Conservation (phyloP, 305 asterid genomes). For the Rubia peregrina region DNA sequence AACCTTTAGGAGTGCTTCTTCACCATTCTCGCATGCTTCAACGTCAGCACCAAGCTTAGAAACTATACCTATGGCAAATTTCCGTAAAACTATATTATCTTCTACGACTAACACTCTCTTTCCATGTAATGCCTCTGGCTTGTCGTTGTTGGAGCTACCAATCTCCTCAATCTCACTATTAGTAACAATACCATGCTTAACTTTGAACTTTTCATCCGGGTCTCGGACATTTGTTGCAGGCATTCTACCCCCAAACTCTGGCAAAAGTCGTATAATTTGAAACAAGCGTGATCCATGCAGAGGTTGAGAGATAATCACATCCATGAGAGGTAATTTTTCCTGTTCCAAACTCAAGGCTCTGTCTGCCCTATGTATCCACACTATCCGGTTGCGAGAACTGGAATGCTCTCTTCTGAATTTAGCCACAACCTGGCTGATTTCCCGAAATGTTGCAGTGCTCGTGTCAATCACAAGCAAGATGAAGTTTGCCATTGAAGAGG, state of each 20-base stretch:
- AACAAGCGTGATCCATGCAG: constrained; percentile 28
- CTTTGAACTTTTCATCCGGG: neutral
- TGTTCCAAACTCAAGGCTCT: constrained; percentile 23
- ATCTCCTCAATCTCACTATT: neutral
- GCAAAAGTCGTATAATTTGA: constrained; percentile 28
- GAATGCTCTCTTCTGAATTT: constrained; percentile 23
- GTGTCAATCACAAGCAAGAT: constrained; percentile 28
- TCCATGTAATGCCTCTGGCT: neutral
- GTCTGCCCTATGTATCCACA: constrained; percentile 24
- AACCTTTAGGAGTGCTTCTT: constrained; percentile 23
- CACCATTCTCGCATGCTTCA: constrained; percentile 20
- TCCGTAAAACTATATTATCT: constrained; percentile 13
- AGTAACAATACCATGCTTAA: neutral
- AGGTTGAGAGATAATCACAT: constrained; percentile 30
- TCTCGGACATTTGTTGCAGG: constrained; percentile 11
- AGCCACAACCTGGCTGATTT: constrained; percentile 19
- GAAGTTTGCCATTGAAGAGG: constrained; percentile 2
- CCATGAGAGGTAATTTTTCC: constrained; percentile 19
- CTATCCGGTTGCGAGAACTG: constrained; percentile 12
- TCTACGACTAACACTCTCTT: constrained; percentile 5
- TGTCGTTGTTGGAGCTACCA: neutral
- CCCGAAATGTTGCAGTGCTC: constrained; percentile 20
- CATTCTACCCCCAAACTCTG: constrained; percentile 29
- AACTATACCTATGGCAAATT: constrained; percentile 10
- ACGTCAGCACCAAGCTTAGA: constrained; percentile 23